Base-by-base conservation (phyloP, 495 filamentous ascomycete genomes). In the Saxophila tyrrhenica region DNA sequence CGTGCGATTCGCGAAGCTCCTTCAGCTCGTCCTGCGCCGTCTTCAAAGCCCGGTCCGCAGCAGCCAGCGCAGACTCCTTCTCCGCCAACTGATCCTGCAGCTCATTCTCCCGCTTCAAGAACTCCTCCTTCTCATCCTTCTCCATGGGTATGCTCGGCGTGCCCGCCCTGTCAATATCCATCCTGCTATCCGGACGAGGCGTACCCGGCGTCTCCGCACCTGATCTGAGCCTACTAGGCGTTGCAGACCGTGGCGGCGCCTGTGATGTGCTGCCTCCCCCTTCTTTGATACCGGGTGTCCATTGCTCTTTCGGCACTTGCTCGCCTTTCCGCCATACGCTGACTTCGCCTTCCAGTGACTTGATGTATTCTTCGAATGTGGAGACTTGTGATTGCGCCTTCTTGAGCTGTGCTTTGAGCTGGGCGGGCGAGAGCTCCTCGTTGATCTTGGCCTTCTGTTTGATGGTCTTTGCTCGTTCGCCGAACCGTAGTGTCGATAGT, bases 361-460 rank as follows among this genome's bases (percentile, higher is more conserved):
- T 75, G 32, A 98, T 82, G 62, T 97, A 96, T 25, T 72, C 78
- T 65, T 95, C 85, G 68, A 89, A 97, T 24, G 77, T 91, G 16
- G 85, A 86, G 54, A 91, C 84, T 69, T 97, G 91, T 35, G 75
- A 79, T 68, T 95, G 91, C 22, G 89, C 86, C 71, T 94, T 95
- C 68, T 84, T 87, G 62, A 98, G 78, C 63, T 94, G 75, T 52
- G 81, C 76, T 73, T 97, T 97, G 74, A 98, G 76, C 66, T 98
- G 94, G 7, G 86, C 81, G 11, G 92, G 92, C 65, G 91, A 96
- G 58, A 97, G 78, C 66, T 98, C 92, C 41, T 89, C 90, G 67
- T 98, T 98, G 75, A 98, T 84, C 86, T 96, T 97, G 65, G 92
- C 92, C 76, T 96, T 97, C 73, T 98, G 97, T 83, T 98, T 96